These are phyloP conservation scores for Talaromyces albobiverticillius DNA, from an alignment of 2,329 filamentous ascomycete genomes.

Conservation along the genomic window DNA sequence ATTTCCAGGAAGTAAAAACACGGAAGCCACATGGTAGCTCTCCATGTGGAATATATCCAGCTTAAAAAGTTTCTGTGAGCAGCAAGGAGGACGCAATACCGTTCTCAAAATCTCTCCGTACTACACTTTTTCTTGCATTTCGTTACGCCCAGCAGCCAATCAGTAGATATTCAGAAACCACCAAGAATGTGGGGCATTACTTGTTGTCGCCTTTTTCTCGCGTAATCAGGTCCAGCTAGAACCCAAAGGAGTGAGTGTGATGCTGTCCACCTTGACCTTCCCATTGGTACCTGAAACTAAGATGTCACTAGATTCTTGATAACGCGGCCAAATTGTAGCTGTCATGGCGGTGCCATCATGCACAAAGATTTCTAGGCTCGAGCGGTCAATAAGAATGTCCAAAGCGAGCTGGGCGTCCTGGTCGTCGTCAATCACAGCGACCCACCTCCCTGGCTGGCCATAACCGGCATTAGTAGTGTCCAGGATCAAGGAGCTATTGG, in stretches of 20 bases:
- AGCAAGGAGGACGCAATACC: too few relatives aligned
- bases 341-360: neutral
- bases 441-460: neutral
- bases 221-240: neutral
- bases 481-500: neutral
- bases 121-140: too few relatives aligned
- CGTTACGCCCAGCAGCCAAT: too few relatives aligned
- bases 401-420: neutral
- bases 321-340: neutral
- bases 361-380: neutral
- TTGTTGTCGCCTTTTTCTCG: too few relatives aligned
- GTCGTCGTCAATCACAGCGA: neutral
- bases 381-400: neutral
- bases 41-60: too few relatives aligned
- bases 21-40: too few relatives aligned
- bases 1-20: too few relatives aligned
- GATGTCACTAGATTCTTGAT: neutral
- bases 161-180: too few relatives aligned
- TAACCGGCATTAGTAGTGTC: neutral
- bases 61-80: too few relatives aligned
- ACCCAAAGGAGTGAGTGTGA: neutral
- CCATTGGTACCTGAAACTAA: neutral
- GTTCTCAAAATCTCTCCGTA: too few relatives aligned
- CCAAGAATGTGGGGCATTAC: too few relatives aligned
- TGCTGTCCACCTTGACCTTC: neutral